phyloP scores from a whole-genome alignment of 805 yeast species.

The Diddensiella caesifluorescens region DNA sequence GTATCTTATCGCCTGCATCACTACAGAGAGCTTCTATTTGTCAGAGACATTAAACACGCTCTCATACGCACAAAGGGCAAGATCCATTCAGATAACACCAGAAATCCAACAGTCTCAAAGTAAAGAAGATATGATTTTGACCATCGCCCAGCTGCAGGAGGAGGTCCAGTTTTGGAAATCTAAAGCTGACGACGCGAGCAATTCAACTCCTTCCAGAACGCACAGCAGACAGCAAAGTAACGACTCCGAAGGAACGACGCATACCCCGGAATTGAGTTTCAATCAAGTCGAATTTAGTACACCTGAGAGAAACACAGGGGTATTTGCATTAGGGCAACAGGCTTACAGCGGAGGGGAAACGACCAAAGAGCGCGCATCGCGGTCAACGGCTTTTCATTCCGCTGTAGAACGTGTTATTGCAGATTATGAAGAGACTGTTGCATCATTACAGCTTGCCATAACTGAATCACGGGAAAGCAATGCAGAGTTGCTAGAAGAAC shows the following conservation, averaged over 20 bases:
- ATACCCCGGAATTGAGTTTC: not conserved
- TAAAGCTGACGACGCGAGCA: not conserved
- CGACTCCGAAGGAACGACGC: not conserved
- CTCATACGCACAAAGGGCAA: slow-evolving; percentile 24
- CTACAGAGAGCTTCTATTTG: slow-evolving; percentile 29
- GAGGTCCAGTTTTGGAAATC: slow-evolving; percentile 20
- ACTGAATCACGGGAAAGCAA: slow-evolving; percentile 8
- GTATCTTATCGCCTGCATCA: slow-evolving; percentile 77
- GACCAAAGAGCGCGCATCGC: slow-evolving; percentile 12
- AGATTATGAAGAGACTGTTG: slow-evolving; percentile 20
- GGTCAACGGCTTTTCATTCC: slow-evolving; percentile 16
- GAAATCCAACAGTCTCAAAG: slow-evolving; percentile 20
- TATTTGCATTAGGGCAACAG: not conserved
- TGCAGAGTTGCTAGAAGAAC: slow-evolving; percentile 3
- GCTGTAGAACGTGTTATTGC: slow-evolving; percentile 18
- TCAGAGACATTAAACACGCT: slow-evolving; percentile 24
- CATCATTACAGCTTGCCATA: slow-evolving; percentile 16
- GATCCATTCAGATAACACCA: slow-evolving; percentile 24
- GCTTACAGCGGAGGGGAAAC: slow-evolving; percentile 8
- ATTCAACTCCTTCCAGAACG: not conserved
- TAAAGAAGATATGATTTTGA: slow-evolving; percentile 15
- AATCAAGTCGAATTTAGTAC: not conserved
- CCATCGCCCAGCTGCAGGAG: slow-evolving; percentile 15
- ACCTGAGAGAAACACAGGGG: slow-evolving; percentile 4
- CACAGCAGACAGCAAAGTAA: not conserved